A percentile compares a stretch with the other conserved stretches of the same genome.
These are phyloP conservation scores for Trichoderma citrinoviride DNA, from an alignment of 2,329 filamentous ascomycete genomes.

Conservation along the genomic window DNA sequence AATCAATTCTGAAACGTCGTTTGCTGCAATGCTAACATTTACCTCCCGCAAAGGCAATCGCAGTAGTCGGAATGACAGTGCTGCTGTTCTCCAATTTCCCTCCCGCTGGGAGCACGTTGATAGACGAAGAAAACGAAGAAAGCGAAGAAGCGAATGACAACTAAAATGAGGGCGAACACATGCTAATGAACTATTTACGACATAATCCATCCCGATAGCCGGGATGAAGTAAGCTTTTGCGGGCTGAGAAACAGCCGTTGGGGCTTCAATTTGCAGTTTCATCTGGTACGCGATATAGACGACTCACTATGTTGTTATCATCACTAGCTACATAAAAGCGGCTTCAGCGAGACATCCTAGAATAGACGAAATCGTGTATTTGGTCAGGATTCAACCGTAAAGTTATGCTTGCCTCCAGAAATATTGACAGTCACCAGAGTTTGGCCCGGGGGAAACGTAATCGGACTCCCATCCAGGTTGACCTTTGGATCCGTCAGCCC, in stretches of 20 bases:
- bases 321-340: not conserved
- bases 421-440: not conserved
- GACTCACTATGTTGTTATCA: not conserved
- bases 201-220: not conserved
- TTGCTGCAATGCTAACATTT: not conserved
- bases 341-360: not conserved
- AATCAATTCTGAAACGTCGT: too few relatives aligned
- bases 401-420: constrained; percentile 1
- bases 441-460: not conserved
- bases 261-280: not conserved
- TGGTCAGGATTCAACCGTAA: not conserved
- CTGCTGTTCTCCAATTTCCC: constrained; percentile 45
- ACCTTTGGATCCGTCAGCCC: not conserved
- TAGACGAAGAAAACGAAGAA: constrained; percentile 32
- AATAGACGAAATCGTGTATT: not conserved
- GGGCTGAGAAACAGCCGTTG: too few relatives aligned
- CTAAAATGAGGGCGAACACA: too few relatives aligned
- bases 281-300: too few relatives aligned
- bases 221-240: too few relatives aligned
- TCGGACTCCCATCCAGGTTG: not conserved
- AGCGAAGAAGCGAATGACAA: constrained; percentile 17
- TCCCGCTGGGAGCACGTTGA: constrained; percentile 36
- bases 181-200: not conserved
- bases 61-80: constrained; percentile 45
- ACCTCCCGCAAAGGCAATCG: constrained; percentile 43